These are phyloP conservation scores for Xylaria sp. DNA, from an alignment of 2,329 filamentous ascomycete genomes.

Conservation along the genomic window DNA sequence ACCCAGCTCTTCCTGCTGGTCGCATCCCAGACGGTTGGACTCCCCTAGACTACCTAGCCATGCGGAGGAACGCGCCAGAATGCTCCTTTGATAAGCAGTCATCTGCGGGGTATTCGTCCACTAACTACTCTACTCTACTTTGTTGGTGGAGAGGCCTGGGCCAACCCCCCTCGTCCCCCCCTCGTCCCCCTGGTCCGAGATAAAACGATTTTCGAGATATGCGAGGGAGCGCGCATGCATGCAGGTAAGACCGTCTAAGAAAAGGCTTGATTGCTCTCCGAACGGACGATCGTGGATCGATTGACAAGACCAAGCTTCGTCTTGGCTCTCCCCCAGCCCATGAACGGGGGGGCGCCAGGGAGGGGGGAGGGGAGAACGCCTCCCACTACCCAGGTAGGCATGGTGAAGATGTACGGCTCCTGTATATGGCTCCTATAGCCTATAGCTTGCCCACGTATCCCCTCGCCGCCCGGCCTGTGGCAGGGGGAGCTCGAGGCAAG, in stretches of 20 bases:
- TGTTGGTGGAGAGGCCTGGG: no score
- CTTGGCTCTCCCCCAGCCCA: constrained; percentile 21
- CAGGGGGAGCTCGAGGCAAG: background rate
- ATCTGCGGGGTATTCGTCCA: constrained; percentile 30
- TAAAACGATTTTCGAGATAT: constrained; percentile 15
- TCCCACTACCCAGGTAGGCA: constrained; percentile 18
- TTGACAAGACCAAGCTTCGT: constrained; percentile 2
- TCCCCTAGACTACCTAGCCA: constrained; percentile 10
- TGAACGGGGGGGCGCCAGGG: background rate
- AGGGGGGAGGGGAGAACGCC: background rate
- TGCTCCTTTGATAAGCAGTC: constrained; percentile 24
- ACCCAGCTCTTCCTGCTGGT: no score
- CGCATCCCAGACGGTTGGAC: constrained; percentile 24
- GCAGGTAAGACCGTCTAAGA: constrained; percentile 16
- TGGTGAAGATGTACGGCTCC: constrained; percentile 16
- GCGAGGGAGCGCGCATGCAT: constrained; percentile 5
- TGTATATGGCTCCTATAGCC: background rate
- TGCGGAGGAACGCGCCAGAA: constrained; percentile 5
- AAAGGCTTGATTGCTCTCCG: constrained; percentile 19
- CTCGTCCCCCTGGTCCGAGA: background rate
- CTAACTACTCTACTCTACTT: no score
- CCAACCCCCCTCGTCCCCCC: background rate
- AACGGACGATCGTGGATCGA: constrained; percentile 19
- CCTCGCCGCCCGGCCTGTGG: no score
- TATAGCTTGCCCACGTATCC: background rate